phyloP scores from a whole-genome alignment of 2,329 filamentous ascomycete genomes.

The Hypomyces rosellus region DNA sequence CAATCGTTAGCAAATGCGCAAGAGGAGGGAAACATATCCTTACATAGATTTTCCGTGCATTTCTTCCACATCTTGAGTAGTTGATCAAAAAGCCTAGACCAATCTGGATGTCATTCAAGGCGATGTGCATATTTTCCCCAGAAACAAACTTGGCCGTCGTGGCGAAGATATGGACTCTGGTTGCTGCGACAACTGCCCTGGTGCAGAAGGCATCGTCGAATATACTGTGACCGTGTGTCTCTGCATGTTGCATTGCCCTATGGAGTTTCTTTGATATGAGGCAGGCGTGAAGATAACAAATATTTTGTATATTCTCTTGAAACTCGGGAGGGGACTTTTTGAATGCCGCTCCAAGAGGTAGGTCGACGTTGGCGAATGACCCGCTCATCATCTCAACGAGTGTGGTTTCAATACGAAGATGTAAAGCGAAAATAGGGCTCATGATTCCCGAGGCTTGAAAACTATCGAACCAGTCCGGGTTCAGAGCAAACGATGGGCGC shows the following conservation, averaged over 20 bases:
- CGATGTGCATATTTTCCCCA: no score
- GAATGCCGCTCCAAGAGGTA: conserved; percentile 19
- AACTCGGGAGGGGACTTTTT: conserved; percentile 16
- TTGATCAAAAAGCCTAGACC: neutral
- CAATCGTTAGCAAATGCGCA: no score
- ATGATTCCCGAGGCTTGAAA: conserved; percentile 15
- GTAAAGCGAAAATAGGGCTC: conserved; percentile 19
- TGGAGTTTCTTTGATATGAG: conserved; percentile 12
- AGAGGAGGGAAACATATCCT: no score
- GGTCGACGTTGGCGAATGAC: conserved; percentile 20
- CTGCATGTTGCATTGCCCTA: conserved; percentile 8
- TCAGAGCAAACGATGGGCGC: conserved; percentile 16
- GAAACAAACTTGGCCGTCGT: conserved; percentile 4
- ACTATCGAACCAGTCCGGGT: conserved; percentile 16
- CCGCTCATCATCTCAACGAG: conserved; percentile 20
- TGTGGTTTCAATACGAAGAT: conserved; percentile 20
- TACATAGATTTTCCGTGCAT: no score
- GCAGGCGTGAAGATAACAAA: conserved; percentile 18
- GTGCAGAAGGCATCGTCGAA: conserved; percentile 20
- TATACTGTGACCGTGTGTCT: conserved; percentile 11
- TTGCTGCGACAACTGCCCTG: conserved; percentile 19
- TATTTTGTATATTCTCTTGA: conserved; percentile 15
- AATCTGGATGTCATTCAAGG: no score
- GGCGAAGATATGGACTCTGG: conserved; percentile 22
- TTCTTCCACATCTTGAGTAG: no score